phyloP scores from a whole-genome alignment of 1,284 basidiomycete species.

The Meripilus lineatus region DNA sequence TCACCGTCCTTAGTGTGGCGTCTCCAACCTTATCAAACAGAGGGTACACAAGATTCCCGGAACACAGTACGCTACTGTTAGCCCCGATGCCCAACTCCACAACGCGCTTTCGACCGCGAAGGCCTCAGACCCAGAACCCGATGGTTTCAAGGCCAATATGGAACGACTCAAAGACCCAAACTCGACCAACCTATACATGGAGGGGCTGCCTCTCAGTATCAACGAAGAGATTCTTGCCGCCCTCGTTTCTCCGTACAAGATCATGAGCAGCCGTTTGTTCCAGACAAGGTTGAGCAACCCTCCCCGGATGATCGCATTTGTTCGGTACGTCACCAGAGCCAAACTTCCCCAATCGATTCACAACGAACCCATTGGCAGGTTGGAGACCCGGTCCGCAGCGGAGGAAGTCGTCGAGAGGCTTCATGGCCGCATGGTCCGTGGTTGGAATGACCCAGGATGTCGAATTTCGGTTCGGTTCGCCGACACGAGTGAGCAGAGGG shows the following conservation, averaged over 20 bases:
- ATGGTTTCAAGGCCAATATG: slow-evolving; percentile 67
- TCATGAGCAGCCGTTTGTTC: slow-evolving; percentile 70
- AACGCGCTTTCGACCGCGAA: neutral
- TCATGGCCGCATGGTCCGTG: slow-evolving; percentile 72
- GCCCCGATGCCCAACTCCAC: slow-evolving; percentile 10
- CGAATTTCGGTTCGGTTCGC: slow-evolving; percentile 72
- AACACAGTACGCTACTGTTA: slow-evolving; percentile 39
- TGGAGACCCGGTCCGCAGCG: slow-evolving; percentile 61
- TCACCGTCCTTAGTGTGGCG: neutral
- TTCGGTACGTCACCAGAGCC: too few species aligned
- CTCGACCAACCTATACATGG: slow-evolving; percentile 73
- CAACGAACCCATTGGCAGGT: slow-evolving; percentile 32
- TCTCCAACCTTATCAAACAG: slow-evolving; percentile 29
- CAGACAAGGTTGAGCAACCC: slow-evolving; percentile 68
- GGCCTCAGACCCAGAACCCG: slow-evolving; percentile 15
- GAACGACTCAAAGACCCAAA: slow-evolving; percentile 54
- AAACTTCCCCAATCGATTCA: too few species aligned
- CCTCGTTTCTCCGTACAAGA: slow-evolving; percentile 56
- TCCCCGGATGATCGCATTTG: slow-evolving; percentile 71
- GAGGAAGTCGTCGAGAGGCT: slow-evolving; percentile 69
- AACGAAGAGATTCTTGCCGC: slow-evolving; percentile 50
- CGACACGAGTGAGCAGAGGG: slow-evolving; percentile 51
- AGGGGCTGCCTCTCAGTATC: slow-evolving; percentile 62
- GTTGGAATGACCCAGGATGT: slow-evolving; percentile 66
- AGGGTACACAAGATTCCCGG: slow-evolving; percentile 78